Percentiles rank a stretch among this genome's conserved stretches.
phyloP scores from a whole-genome alignment of 2,329 filamentous ascomycete species.

The Xylaria sp. region DNA sequence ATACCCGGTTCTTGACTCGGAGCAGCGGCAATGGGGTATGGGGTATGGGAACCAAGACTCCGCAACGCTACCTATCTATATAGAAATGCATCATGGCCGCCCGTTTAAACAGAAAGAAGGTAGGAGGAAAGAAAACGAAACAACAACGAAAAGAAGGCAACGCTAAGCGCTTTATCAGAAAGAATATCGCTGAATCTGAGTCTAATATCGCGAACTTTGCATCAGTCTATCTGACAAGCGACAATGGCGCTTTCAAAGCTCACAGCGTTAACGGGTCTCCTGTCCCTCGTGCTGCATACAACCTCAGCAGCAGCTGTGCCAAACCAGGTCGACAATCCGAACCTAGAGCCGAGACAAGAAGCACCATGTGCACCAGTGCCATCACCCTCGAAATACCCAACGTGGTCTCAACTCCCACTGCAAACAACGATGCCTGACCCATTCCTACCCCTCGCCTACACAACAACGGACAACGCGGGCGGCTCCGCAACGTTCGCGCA shows the following conservation, averaged over 20 bases:
- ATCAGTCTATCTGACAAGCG: not conserved
- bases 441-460: constrained; percentile 55
- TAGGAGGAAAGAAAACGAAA: not conserved
- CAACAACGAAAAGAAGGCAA: not conserved
- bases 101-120: not conserved
- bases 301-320: constrained; percentile 18
- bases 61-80: constrained; percentile 5
- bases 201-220: not conserved
- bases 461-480: constrained; percentile 51
- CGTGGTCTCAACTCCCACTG: constrained; percentile 51
- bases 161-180: not conserved
- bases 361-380: constrained; percentile 44
- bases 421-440: constrained; percentile 58
- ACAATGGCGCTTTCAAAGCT: constrained; percentile 27
- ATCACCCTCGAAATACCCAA: constrained; percentile 46
- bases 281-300: constrained; percentile 19
- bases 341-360: constrained; percentile 27
- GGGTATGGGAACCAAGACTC: constrained; percentile 7
- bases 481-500: constrained; percentile 46
- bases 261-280: constrained; percentile 2
- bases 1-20: constrained; percentile 27
- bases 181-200: not conserved
- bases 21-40: constrained; percentile 22
- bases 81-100: not conserved
- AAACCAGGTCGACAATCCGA: not conserved